A percentile compares a stretch with the other conserved stretches of the same genome.
phyloP scores from a whole-genome alignment of 306 rosid species.

The Cicer arietinum region DNA sequence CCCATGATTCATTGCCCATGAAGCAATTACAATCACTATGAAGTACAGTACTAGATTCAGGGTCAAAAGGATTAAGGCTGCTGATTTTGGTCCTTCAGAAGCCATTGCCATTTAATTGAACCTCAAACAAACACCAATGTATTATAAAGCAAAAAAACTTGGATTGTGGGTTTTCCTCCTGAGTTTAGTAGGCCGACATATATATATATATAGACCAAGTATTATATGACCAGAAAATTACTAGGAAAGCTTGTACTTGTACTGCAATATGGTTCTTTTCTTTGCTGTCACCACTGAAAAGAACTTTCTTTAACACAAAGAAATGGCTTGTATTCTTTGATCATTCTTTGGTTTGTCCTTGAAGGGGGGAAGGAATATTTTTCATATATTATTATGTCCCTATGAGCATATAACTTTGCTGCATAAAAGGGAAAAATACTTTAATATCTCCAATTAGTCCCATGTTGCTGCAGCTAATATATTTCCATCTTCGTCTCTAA shows the following conservation, averaged over 20 bases:
- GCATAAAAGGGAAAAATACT: not conserved
- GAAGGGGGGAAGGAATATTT: slow-evolving; percentile 55
- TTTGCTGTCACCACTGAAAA: slow-evolving; percentile 42
- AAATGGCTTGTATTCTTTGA: slow-evolving; percentile 63
- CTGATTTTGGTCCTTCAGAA: slow-evolving; percentile 66
- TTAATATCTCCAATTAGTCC: not conserved
- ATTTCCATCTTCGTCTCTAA: too few species aligned
- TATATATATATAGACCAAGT: slow-evolving; percentile 32
- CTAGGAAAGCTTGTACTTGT: slow-evolving; percentile 43
- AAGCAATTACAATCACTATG: slow-evolving; percentile 66
- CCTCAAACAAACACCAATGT: slow-evolving; percentile 34
- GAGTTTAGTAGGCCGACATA: slow-evolving; percentile 12
- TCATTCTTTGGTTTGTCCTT: slow-evolving; percentile 45
- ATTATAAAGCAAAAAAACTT: slow-evolving; percentile 12
- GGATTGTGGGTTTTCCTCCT: slow-evolving; percentile 20
- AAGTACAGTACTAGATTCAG: slow-evolving; percentile 72
- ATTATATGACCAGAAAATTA: slow-evolving; percentile 13
- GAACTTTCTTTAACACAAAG: slow-evolving; percentile 58
- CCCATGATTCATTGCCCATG: slow-evolving; percentile 90
- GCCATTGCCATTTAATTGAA: slow-evolving; percentile 58
- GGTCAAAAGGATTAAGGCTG: slow-evolving; percentile 60
- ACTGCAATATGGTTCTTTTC: slow-evolving; percentile 40
- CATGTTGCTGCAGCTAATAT: too few species aligned
- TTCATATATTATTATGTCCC: not conserved
- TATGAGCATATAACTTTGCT: not conserved